Base-by-base conservation (phyloP, 108 stramenopile genomes). In the Fistulifera pelliculosa region DNA sequence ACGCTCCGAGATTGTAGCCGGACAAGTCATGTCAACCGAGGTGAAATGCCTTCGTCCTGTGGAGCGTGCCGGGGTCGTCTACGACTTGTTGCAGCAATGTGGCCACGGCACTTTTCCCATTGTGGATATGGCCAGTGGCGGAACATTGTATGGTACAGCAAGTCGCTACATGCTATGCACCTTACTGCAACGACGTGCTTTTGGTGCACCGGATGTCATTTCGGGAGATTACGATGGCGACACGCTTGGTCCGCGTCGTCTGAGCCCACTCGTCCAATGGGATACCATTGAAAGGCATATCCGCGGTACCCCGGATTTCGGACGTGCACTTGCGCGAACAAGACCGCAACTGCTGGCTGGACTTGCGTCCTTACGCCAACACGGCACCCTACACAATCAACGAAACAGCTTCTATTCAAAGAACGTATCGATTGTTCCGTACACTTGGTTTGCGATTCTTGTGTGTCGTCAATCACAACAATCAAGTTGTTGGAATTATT, bases 301-400 rank as follows among this genome's bases (percentile, higher is more conserved):
- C 96, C 96, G 39, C 66, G 85, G 1, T 97, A 95, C 62, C 96
- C 96, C 0, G 75, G 7, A 90, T 96, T 48, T 76, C 77, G 35
- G 91, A 94, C 60, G 64, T 95, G 27, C 74, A 76, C 18, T 58
- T 97, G 45, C 54, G 85, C 3, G 81, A 78, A 18, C 68, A 68
- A 19, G 96, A 95, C 45, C 58, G 92, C 27, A 81, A 85, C 52
- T 88, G 87, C 58, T 88, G 85, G 87, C 66, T 98, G 40, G 97
- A 98, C 65, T 77, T 98, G 49, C 70, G 94, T 43, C 97, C 97
- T n/a, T 95, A 96, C 63, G 90, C 91, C 27, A 94, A 96, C 75
- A 96, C 94, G 35, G 94, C 94, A 26, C 94, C 97, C 16, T 93
- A 94, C 68, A 87, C 92, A 24, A 81, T 97, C 55, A 87, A 88